These are phyloP conservation scores for Quercus phellos DNA, from an alignment of 331 rosid species.

Conservation along the genomic window DNA sequence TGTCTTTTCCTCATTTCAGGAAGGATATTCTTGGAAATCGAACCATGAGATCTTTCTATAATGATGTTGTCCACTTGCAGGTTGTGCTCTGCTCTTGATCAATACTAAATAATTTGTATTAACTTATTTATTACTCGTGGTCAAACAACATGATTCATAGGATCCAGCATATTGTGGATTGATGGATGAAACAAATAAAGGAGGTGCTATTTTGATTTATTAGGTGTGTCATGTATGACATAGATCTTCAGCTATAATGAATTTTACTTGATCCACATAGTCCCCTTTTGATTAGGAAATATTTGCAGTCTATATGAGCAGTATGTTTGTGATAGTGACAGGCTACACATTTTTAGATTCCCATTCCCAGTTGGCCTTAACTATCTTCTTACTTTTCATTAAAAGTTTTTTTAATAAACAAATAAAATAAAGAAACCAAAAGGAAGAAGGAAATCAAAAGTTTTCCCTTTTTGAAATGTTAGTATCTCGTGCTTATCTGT, in stretches of 20 bases:
- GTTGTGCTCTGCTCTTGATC: slow-evolving; percentile 34
- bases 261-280: neutral
- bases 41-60: slow-evolving; percentile 72
- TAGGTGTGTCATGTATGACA: neutral
- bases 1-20: slow-evolving; percentile 48
- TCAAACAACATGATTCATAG: too few species aligned
- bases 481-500: slow-evolving; percentile 15
- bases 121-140: neutral
- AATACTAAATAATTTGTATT: neutral
- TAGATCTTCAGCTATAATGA: neutral
- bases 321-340: neutral
- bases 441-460: neutral
- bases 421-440: neutral
- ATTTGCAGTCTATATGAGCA: neutral
- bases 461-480: neutral
- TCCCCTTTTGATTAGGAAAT: neutral
- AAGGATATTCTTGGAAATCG: slow-evolving; percentile 56
- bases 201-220: neutral
- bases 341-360: neutral
- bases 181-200: neutral
- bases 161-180: neutral
- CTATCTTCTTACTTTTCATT: neutral
- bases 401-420: too few species aligned
- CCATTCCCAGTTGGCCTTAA: neutral
- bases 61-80: slow-evolving; percentile 73